phyloP scores from a whole-genome alignment of 1,284 basidiomycete species.

The Marasmius tenuissimus region DNA sequence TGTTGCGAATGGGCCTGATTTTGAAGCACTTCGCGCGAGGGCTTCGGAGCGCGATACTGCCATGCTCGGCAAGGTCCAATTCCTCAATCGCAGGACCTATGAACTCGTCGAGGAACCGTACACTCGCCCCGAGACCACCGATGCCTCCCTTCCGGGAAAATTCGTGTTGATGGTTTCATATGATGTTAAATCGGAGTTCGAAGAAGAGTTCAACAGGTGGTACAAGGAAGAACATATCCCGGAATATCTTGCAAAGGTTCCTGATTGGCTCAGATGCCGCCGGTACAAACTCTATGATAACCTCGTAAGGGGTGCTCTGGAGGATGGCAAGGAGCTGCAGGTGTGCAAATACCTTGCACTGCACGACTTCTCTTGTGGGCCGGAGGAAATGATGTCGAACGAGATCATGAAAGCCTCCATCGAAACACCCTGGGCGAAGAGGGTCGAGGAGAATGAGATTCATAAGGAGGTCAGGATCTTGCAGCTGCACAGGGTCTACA shows the following conservation, averaged over 20 bases:
- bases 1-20: conserved; percentile 14
- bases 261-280: conserved; percentile 8
- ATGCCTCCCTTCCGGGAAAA: conserved; percentile 3
- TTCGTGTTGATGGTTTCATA: not conserved
- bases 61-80: conserved; percentile 7
- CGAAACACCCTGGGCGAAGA: conserved; percentile 5
- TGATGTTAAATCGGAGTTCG: conserved; percentile 8
- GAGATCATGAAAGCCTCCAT: conserved; percentile 6
- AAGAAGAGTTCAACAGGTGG: conserved; percentile 14
- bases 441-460: not conserved
- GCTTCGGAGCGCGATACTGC: conserved; percentile 11
- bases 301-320: conserved; percentile 1
- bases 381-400: not conserved
- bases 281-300: conserved; percentile 6
- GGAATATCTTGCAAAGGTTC: conserved; percentile 1
- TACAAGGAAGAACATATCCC: conserved; percentile 11
- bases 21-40: conserved; percentile 9
- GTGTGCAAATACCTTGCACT: conserved; percentile 12
- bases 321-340: not conserved
- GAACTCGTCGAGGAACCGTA: conserved; percentile 2
- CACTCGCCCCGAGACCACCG: not conserved
- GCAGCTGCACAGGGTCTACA: not conserved
- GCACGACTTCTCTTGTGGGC: conserved; percentile 9
- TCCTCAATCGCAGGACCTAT: conserved; percentile 10
- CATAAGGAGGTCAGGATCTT: not conserved